Base-by-base conservation (phyloP, 1,284 basidiomycete genomes). In the Pterulicium gracile region DNA sequence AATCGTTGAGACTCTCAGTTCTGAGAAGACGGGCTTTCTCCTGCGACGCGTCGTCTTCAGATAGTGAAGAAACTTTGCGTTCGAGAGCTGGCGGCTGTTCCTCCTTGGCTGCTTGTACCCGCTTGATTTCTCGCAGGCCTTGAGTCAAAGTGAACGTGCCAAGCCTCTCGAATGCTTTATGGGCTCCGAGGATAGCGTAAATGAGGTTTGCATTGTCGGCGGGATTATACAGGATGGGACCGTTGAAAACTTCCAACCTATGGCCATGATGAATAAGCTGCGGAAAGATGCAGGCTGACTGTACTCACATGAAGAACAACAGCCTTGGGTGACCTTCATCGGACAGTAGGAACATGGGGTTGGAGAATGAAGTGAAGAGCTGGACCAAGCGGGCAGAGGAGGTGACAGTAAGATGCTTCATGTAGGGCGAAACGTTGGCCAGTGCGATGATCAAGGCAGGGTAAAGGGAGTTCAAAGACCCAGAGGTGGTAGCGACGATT, bases 241-340 rank as follows among this genome's bases (percentile, higher is more conserved):
- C 76, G 61, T 93, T 96, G 70, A 97, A 90, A 3, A 85, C 79
- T 61, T 98, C 94, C 39, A 98, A 72, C 74, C 88, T 90, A 54
- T 15, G n/a, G n/a, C n/a, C n/a, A 44, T 36, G 48, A 51, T 44
- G 14, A 48, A 50, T 23, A 35, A n/a, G n/a, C n/a, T n/a, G n/a
- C n/a, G n/a, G n/a, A 49, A 44, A 35, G 20, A 22, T 44, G 12
- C 21, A 42, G 4, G n/a, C 24, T 27, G 7, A 23, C 24, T 40
- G 43, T 44, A 56, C 70, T 52, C 50, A 88, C 82, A 92, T 80
- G 64, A 95, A 95, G 64, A 88, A 97, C 22, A 96, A 70, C 19
- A 97, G 66, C 44, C 94, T 69, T 2, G 95, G 95, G 60, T 98
- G 88, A 3, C 91, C 89, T 63, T 97, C 93, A 53, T 97, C 93